Evolutionary conservation across 371 early-diverging fungal species (phyloP).

Genomic region (Rhizopus stolonifer): DNA sequence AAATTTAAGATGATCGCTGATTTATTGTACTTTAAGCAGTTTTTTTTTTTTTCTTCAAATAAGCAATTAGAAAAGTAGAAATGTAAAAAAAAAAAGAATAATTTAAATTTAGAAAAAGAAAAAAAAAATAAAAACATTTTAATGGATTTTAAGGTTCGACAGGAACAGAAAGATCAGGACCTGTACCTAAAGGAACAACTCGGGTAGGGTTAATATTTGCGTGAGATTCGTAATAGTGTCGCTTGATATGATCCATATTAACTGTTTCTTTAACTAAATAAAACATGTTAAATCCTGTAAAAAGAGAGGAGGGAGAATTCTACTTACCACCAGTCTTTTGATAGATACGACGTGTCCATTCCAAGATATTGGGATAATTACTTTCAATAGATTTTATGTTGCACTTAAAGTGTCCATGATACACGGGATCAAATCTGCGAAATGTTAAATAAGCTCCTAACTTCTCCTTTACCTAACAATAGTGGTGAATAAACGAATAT

Average conservation of each 20-base stretch:
- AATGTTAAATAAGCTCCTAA: too few species aligned
- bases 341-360: constrained; percentile 83
- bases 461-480: constrained; percentile 84
- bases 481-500: constrained; percentile 91
- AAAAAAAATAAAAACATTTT: too few species aligned
- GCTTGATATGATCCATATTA: constrained; percentile 93
- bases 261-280: constrained; percentile 68
- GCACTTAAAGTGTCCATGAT: constrained; percentile 91
- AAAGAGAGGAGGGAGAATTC: too few species aligned
- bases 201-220: constrained; percentile 88
- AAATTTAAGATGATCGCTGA: too few species aligned
- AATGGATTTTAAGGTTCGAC: constrained; percentile 30
- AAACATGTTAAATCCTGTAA: too few species aligned
- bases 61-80: too few species aligned
- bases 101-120: too few species aligned
- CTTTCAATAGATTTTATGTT: constrained; percentile 80
- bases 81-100: too few species aligned
- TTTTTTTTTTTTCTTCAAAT: too few species aligned
- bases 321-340: constrained; percentile 71
- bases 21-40: too few species aligned
- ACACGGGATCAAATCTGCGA: constrained; percentile 79
- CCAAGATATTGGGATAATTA: constrained; percentile 84
- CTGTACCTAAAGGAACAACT: constrained; percentile 84
- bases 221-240: constrained; percentile 90
- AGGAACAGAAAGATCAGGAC: constrained; percentile 65